phyloP scores from a whole-genome alignment of 805 yeast genomes.

The Suhomyces faveliae region DNA sequence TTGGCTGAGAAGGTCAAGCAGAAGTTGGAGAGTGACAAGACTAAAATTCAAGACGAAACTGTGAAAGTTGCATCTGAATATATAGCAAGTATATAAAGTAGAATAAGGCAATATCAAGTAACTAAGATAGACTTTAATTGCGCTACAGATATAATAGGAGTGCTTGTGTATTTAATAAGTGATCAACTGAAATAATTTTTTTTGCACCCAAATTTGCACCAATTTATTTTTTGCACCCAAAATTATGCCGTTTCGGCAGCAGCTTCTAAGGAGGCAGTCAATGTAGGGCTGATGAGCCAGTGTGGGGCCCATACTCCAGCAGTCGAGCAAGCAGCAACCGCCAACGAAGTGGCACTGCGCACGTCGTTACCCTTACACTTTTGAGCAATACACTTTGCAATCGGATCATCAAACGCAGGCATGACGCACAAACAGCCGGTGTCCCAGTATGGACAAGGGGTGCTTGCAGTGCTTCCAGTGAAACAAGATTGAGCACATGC shows the following conservation, averaged over 20 bases:
- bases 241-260: constrained; percentile 13
- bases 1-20: constrained; percentile 13
- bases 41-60: constrained; percentile 1
- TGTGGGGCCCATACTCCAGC: constrained; percentile 37
- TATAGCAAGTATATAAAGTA: too few relatives aligned
- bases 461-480: constrained; percentile 27
- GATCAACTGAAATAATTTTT: too few relatives aligned
- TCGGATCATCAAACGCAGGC: constrained; percentile 30
- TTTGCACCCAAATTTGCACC: background rate
- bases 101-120: too few relatives aligned
- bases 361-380: constrained; percentile 33
- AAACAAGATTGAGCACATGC: constrained; percentile 40
- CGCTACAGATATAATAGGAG: too few relatives aligned
- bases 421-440: constrained; percentile 46
- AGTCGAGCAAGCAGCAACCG: constrained; percentile 31
- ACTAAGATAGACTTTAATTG: too few relatives aligned
- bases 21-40: too few relatives aligned
- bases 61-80: too few relatives aligned
- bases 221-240: background rate
- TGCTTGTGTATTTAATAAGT: too few relatives aligned
- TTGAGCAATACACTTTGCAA: constrained; percentile 42
- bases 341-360: constrained; percentile 30
- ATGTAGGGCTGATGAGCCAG: constrained; percentile 28
- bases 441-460: constrained; percentile 49
- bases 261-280: constrained; percentile 23